phyloP scores from a whole-genome alignment of 106 monocot species.

The Allium sativum region DNA sequence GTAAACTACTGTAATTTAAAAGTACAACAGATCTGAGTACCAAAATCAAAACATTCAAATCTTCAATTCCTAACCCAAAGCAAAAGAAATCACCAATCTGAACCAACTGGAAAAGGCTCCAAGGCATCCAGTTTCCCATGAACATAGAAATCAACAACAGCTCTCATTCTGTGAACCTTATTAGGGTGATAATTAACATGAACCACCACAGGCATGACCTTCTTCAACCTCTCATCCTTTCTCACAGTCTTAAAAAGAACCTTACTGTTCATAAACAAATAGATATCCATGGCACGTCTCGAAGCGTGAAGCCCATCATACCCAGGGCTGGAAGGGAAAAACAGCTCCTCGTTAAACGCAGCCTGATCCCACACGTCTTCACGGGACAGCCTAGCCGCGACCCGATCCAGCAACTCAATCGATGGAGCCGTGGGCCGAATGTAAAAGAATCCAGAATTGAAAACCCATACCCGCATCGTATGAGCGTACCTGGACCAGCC shows the following conservation, averaged over 20 bases:
- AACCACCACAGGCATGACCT: slow-evolving; percentile 61
- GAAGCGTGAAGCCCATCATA: slow-evolving; percentile 87
- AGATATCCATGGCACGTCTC: slow-evolving; percentile 86
- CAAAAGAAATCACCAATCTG: slow-evolving; percentile 18
- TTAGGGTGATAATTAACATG: slow-evolving; percentile 80
- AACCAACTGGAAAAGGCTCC: slow-evolving; percentile 68
- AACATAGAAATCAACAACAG: slow-evolving; percentile 80
- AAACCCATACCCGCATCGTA: slow-evolving; percentile 97
- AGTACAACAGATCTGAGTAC: no score
- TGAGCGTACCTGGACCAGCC: slow-evolving; percentile 92
- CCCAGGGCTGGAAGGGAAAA: slow-evolving; percentile 71
- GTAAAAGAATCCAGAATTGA: slow-evolving; percentile 94
- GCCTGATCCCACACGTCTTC: slow-evolving; percentile 81
- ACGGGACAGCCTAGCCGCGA: slow-evolving; percentile 41
- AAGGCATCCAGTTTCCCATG: slow-evolving; percentile 53
- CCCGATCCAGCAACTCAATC: slow-evolving; percentile 92
- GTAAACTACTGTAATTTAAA: no score
- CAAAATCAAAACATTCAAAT: no score
- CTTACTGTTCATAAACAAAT: slow-evolving; percentile 97
- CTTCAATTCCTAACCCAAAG: no score
- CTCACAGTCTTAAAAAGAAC: slow-evolving; percentile 87
- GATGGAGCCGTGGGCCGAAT: slow-evolving; percentile 79
- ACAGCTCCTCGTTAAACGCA: slow-evolving; percentile 95
- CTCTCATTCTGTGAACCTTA: slow-evolving; percentile 76
- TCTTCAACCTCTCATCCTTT: slow-evolving; percentile 36